Evolutionary conservation across 148 eudicot genomes (phyloP).

Genomic region (Arbutus unedo): DNA sequence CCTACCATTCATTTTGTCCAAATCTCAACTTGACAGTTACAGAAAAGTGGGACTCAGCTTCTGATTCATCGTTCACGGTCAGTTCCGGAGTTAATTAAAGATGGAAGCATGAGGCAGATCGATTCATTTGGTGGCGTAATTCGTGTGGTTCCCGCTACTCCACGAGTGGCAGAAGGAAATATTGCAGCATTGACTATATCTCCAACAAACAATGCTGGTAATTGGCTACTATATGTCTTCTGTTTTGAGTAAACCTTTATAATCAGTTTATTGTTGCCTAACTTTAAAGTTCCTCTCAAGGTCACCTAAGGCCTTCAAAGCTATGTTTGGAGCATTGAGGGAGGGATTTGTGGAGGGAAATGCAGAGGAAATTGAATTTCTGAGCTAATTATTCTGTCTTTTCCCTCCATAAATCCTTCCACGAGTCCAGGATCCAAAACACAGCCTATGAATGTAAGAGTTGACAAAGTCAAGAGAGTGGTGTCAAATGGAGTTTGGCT

Average conservation of each 20-base stretch:
- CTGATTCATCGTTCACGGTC: slow-evolving; percentile 73
- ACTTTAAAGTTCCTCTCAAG: background rate
- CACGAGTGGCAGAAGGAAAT: slow-evolving; percentile 39
- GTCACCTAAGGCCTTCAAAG: background rate
- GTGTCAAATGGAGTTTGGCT: slow-evolving; percentile 7
- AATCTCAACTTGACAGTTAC: slow-evolving; percentile 23
- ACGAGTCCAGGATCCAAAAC: background rate
- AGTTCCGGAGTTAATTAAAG: slow-evolving; percentile 71
- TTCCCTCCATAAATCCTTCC: background rate
- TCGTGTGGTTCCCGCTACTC: slow-evolving; percentile 69
- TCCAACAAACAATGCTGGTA: slow-evolving; percentile 52
- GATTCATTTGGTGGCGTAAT: slow-evolving; percentile 52
- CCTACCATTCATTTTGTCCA: slow-evolving; percentile 5
- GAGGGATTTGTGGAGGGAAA: background rate
- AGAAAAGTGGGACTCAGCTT: slow-evolving; percentile 31
- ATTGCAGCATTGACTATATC: slow-evolving; percentile 25
- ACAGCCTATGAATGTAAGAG: background rate
- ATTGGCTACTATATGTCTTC: too few relatives aligned
- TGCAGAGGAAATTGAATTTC: background rate
- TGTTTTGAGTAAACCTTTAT: background rate
- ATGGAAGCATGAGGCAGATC: slow-evolving; percentile 45
- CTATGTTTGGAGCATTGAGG: background rate
- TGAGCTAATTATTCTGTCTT: background rate
- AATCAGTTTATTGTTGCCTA: background rate
- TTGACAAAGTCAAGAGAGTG: background rate